phyloP scores from a whole-genome alignment of 345 rosid genomes.

The Brassica nigra region DNA sequence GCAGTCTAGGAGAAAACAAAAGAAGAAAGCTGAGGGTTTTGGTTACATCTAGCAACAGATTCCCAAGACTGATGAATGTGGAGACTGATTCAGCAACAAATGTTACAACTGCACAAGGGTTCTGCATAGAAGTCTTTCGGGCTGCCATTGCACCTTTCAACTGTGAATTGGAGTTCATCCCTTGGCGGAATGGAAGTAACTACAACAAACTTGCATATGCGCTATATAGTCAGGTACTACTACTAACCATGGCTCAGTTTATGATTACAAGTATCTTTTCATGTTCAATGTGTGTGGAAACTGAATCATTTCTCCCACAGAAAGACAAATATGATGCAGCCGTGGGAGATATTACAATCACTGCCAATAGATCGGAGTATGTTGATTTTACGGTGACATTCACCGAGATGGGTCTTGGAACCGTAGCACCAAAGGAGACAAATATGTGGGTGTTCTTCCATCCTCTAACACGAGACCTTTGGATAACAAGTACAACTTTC shows the following conservation, averaged over 20 bases:
- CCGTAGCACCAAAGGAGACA: constrained; percentile 44
- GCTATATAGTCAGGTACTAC: constrained; percentile 29
- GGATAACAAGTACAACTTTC: constrained; percentile 46
- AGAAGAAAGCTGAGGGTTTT: constrained; percentile 39
- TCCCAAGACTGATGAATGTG: constrained; percentile 30
- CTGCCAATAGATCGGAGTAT: constrained; percentile 30
- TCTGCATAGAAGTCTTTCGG: constrained; percentile 34
- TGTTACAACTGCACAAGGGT: background rate
- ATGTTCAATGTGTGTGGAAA: background rate
- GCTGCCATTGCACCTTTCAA: constrained; percentile 27
- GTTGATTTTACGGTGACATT: constrained; percentile 56
- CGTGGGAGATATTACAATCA: constrained; percentile 53
- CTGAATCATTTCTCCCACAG: background rate
- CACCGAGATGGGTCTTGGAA: constrained; percentile 47
- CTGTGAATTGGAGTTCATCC: constrained; percentile 32
- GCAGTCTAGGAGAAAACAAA: background rate
- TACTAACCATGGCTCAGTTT: background rate
- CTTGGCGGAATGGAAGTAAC: constrained; percentile 30
- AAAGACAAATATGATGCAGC: constrained; percentile 48
- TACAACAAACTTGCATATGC: constrained; percentile 30
- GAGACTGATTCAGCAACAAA: constrained; percentile 20
- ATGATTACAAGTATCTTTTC: background rate
- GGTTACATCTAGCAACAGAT: constrained; percentile 42
- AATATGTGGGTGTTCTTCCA: constrained; percentile 56
- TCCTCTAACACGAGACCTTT: constrained; percentile 53